phyloP scores from a whole-genome alignment of 306 rosid genomes.

The Hippophae gyantsensis region DNA sequence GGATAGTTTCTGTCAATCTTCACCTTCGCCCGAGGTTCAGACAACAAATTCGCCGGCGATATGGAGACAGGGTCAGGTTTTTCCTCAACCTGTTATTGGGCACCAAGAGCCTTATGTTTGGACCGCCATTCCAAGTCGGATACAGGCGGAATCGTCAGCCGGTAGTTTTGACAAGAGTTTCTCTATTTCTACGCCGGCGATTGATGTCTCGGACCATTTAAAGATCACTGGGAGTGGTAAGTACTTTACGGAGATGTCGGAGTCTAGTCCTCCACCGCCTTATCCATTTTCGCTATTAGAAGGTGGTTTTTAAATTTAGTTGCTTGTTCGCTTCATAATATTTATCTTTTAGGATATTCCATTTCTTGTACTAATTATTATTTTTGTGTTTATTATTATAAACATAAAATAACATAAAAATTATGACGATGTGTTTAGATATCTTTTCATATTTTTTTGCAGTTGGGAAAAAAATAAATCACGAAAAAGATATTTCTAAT shows the following conservation, averaged over 20 bases:
- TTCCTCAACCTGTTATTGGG: constrained; percentile 2
- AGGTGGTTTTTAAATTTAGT: constrained; percentile 45
- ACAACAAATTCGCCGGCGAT: constrained; percentile 7
- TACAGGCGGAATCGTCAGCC: constrained; percentile 14
- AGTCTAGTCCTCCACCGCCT: constrained; percentile 47
- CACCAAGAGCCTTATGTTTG: constrained; percentile 16
- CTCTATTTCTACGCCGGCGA: constrained; percentile 17
- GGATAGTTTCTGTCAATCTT: constrained; percentile 18
- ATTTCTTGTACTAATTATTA: constrained; percentile 15
- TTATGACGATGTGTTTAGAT: too few relatives aligned
- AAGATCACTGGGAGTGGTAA: constrained; percentile 15
- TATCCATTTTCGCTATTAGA: constrained; percentile 85
- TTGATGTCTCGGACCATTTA: constrained; percentile 12
- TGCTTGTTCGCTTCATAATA: constrained; percentile 13
- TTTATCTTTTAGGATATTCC: constrained; percentile 24
- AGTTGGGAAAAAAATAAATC: too few relatives aligned
- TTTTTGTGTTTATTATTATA: not conserved
- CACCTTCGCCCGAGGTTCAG: constrained; percentile 19
- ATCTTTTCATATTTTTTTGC: too few relatives aligned
- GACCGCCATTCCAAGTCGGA: constrained; percentile 12
- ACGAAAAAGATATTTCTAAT: too few relatives aligned
- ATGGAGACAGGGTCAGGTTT: constrained; percentile 20
- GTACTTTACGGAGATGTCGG: constrained; percentile 40
- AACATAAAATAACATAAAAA: not conserved
- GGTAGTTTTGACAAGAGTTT: not conserved